phyloP scores from a whole-genome alignment of 2,329 filamentous ascomycete species.

The Hirsutella rhossiliensis region DNA sequence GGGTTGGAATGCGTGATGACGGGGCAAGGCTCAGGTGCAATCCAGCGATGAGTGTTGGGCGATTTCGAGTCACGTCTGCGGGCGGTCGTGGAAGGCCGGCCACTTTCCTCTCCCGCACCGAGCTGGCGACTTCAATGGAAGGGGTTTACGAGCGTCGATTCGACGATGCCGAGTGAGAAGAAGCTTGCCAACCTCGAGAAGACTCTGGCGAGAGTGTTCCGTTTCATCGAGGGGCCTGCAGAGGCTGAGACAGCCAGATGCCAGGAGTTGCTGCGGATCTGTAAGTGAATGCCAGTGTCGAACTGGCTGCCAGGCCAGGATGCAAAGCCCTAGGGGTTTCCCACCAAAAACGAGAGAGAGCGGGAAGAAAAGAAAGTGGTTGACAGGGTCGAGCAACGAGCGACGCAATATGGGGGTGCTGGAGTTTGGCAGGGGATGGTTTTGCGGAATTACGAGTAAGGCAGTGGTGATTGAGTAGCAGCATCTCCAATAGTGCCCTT shows the following conservation, averaged over 20 bases:
- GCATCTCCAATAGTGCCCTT: not conserved
- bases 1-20: conserved; percentile 15
- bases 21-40: conserved; percentile 9
- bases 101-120: not conserved
- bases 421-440: not conserved
- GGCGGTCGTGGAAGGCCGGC: conserved; percentile 2
- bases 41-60: conserved; percentile 7
- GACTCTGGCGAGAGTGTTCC: conserved; percentile 7
- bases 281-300: not conserved
- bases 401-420: not conserved
- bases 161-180: conserved; percentile 1
- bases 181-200: conserved; percentile 7
- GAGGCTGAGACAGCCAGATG: conserved; percentile 8
- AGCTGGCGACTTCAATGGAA: conserved; percentile 2
- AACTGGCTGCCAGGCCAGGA: not conserved
- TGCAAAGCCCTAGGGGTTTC: not conserved
- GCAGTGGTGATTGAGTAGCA: not conserved
- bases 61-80: conserved; percentile 1
- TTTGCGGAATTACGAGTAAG: not conserved
- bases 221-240: conserved; percentile 13
- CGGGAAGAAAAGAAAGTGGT: not conserved
- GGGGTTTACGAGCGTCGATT: not conserved
- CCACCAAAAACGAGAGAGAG: not conserved
- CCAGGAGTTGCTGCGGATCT: not conserved
- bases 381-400: not conserved